Conservation (phyloP, 768 basidiomycete genomes). For the Paxillus ammoniavirescens region DNA sequence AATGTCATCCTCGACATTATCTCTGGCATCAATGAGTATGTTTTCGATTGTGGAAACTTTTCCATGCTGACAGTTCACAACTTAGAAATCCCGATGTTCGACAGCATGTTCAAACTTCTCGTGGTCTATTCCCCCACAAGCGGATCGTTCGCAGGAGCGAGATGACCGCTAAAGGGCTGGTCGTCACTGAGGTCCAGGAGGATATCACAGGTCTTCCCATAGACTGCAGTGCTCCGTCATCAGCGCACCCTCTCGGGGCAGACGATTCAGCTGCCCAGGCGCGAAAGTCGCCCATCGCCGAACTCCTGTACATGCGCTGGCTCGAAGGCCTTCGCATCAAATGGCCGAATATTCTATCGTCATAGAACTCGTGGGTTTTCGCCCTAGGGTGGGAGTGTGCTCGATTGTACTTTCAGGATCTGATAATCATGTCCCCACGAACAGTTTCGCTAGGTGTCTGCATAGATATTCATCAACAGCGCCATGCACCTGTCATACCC, state of each 20-base stretch:
- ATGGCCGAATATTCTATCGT: conserved; percentile 72
- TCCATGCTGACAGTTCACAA: conserved; percentile 6
- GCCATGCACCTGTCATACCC: background rate
- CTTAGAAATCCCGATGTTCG: conserved; percentile 73
- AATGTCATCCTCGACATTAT: conserved; percentile 87
- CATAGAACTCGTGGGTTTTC: conserved; percentile 6
- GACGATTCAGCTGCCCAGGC: conserved; percentile 42
- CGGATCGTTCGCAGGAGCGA: conserved; percentile 77
- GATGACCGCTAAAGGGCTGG: conserved; percentile 80
- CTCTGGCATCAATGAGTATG: conserved; percentile 88
- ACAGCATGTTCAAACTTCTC: conserved; percentile 80
- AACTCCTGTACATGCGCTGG: conserved; percentile 97
- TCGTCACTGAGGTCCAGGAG: conserved; percentile 81
- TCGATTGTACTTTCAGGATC: background rate
- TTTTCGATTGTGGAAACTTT: conserved; percentile 14
- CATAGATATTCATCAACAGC: background rate
- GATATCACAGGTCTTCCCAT: conserved; percentile 55
- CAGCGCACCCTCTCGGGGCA: conserved; percentile 30
- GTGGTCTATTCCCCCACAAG: conserved; percentile 77
- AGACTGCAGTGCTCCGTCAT: conserved; percentile 27
- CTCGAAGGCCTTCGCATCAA: conserved; percentile 87
- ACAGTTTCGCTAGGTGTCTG: background rate
- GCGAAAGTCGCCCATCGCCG: conserved; percentile 87
- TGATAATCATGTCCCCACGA: background rate
- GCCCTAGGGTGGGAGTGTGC: background rate